phyloP scores from a whole-genome alignment of 257 asterid genomes.

The Salvia rosmarinus region DNA sequence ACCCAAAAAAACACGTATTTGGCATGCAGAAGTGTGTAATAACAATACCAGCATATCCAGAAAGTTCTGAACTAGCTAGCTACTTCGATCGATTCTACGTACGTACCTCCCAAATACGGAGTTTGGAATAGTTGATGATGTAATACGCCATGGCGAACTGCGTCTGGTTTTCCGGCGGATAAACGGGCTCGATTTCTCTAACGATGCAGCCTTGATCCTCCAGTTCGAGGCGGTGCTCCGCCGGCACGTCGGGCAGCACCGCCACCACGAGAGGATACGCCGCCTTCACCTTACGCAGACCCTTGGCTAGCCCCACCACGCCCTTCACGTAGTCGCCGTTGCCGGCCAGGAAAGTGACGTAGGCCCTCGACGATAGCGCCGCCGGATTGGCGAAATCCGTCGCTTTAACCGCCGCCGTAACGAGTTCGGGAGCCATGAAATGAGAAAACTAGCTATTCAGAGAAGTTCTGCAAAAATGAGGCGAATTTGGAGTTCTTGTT shows the following conservation, averaged over 20 bases:
- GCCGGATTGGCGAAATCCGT: constrained; percentile 3
- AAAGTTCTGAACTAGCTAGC: too few relatives aligned
- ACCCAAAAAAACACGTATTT: background rate
- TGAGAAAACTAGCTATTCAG: too few relatives aligned
- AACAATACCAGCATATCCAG: too few relatives aligned
- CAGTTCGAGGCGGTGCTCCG: constrained; percentile 53
- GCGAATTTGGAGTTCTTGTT: background rate
- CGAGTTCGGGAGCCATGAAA: constrained; percentile 41
- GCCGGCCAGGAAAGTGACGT: constrained; percentile 58
- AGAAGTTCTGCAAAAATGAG: background rate
- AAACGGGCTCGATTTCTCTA: constrained; percentile 48
- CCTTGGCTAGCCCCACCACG: constrained; percentile 55
- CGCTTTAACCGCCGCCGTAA: constrained; percentile 4
- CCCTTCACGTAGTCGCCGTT: constrained; percentile 57
- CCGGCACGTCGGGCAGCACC: constrained; percentile 61
- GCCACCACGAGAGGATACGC: constrained; percentile 58
- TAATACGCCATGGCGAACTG: constrained; percentile 46
- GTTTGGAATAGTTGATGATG: constrained; percentile 53
- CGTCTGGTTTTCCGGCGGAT: constrained; percentile 21
- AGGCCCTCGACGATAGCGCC: constrained; percentile 34
- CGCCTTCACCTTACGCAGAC: constrained; percentile 50
- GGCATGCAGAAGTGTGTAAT: background rate
- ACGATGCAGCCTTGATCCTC: constrained; percentile 55
- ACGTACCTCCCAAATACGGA: constrained; percentile 57
- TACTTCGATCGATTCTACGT: too few relatives aligned